Evolutionary conservation across 1,139 yeast species (phyloP).

Genomic region (Debaryomyces psychrophilus): DNA sequence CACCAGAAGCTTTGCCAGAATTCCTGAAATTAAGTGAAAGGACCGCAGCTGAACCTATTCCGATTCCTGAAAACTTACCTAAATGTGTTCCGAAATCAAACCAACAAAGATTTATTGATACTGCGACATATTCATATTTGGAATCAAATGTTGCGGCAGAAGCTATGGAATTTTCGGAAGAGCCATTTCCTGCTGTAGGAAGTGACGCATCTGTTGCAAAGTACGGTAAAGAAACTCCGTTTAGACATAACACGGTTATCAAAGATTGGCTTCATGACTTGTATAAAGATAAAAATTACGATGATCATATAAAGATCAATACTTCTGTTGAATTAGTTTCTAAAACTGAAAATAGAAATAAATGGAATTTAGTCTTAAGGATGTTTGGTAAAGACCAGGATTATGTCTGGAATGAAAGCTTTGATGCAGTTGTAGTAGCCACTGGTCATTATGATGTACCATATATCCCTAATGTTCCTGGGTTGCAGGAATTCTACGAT

Average conservation of each 20-base stretch:
- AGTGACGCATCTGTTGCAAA: conserved; percentile 19
- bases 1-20: conserved; percentile 24
- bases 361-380: conserved; percentile 48
- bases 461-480: conserved; percentile 38
- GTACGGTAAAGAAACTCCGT: conserved; percentile 38
- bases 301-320: conserved; percentile 32
- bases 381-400: conserved; percentile 29
- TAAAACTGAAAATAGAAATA: conserved; percentile 23
- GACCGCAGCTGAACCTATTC: conserved; percentile 18
- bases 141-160: conserved; percentile 65
- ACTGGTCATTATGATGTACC: conserved; percentile 42
- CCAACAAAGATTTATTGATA: conserved; percentile 26
- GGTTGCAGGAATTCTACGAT: conserved; percentile 36
- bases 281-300: conserved; percentile 28
- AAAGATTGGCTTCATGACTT: conserved; percentile 46
- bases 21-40: conserved; percentile 22
- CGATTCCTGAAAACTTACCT: conserved; percentile 24
- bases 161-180: conserved; percentile 58
- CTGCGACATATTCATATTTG: conserved; percentile 51
- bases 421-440: conserved; percentile 34
- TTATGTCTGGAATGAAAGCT: conserved; percentile 24
- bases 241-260: conserved; percentile 55
- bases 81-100: conserved; percentile 36
- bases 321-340: conserved; percentile 38
- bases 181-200: conserved; percentile 33